These are phyloP conservation scores for Staphylotrichum longicolle DNA, from an alignment of 495 filamentous ascomycete genomes.

Conservation along the genomic window DNA sequence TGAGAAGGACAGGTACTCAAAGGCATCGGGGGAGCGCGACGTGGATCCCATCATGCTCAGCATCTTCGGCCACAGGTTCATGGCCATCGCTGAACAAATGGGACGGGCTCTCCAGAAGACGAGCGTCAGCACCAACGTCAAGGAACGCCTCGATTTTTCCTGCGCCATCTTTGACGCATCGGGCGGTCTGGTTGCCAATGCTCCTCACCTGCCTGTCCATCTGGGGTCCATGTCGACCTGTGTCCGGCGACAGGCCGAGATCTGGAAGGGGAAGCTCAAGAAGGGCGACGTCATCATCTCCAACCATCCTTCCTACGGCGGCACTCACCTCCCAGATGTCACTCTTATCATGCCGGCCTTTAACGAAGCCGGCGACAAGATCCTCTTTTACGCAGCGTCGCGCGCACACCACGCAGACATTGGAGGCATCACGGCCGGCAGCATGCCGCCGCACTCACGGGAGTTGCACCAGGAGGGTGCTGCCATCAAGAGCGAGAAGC, in stretches of 20 bases:
- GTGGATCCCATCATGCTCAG: conserved; percentile 88
- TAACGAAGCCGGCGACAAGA: conserved; percentile 66
- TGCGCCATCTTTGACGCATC: conserved; percentile 90
- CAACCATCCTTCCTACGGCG: conserved; percentile 93
- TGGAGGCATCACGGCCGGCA: conserved; percentile 90
- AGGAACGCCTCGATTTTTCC: conserved; percentile 94
- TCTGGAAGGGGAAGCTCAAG: conserved; percentile 86
- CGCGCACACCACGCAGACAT: conserved; percentile 97
- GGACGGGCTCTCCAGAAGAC: conserved; percentile 94
- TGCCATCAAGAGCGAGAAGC: conserved; percentile 87
- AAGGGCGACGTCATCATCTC: conserved; percentile 92
- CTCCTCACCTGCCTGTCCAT: conserved; percentile 92
- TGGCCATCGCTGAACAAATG: conserved; percentile 99
- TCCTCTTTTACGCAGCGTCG: conserved; percentile 95
- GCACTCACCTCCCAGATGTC: conserved; percentile 79
- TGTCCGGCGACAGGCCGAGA: conserved; percentile 85
- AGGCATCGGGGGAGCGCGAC: conserved; percentile 49
- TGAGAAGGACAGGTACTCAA: conserved; percentile 46
- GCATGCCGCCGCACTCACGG: conserved; percentile 92
- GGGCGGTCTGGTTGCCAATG: conserved; percentile 92
- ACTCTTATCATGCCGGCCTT: conserved; percentile 95
- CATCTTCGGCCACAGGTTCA: conserved; percentile 95
- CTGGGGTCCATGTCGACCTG: conserved; percentile 92
- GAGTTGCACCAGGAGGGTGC: conserved; percentile 96
- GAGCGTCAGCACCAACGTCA: conserved; percentile 95